Evolutionary conservation across 805 yeast genomes (phyloP).

Genomic region (Kazachstania kunashirensis): DNA sequence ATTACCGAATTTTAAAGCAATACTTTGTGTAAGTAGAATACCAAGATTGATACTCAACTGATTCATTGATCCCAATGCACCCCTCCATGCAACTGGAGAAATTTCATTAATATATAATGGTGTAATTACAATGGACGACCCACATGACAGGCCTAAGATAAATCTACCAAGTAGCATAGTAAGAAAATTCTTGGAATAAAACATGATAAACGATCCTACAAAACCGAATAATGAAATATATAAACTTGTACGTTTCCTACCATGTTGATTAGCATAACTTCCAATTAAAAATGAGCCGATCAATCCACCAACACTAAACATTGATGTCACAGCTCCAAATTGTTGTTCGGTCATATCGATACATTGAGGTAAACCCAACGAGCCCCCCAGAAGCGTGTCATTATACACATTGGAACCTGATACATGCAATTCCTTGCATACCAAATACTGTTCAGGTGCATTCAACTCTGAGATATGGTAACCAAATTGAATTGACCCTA

Average conservation of each 20-base stretch:
- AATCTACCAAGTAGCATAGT: conserved; percentile 58
- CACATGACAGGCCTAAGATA: conserved; percentile 78
- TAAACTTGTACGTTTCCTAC: conserved; percentile 48
- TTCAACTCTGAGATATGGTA: conserved; percentile 91
- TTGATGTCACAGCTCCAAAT: conserved; percentile 66
- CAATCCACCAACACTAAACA: conserved; percentile 78
- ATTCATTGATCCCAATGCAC: conserved; percentile 79
- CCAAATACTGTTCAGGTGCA: conserved; percentile 69
- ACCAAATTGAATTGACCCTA: conserved; percentile 84
- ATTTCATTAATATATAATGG: conserved; percentile 77
- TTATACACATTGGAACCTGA: neutral
- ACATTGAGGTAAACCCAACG: conserved; percentile 34
- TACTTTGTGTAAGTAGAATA: conserved; percentile 65
- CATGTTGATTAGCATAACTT: conserved; percentile 49
- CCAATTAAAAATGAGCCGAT: conserved; percentile 66
- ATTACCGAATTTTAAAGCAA: conserved; percentile 63
- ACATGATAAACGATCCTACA: conserved; percentile 56
- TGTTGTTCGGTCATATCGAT: conserved; percentile 46
- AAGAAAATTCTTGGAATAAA: conserved; percentile 36
- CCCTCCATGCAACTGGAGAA: conserved; percentile 58
- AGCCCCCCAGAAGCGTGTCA: conserved; percentile 13
- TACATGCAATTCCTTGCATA: conserved; percentile 36
- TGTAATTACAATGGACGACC: conserved; percentile 74
- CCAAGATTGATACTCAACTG: conserved; percentile 84
- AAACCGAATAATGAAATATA: conserved; percentile 42